Base-by-base conservation (phyloP, 176 grass and related monocot genomes). In the Otatea glauca region DNA sequence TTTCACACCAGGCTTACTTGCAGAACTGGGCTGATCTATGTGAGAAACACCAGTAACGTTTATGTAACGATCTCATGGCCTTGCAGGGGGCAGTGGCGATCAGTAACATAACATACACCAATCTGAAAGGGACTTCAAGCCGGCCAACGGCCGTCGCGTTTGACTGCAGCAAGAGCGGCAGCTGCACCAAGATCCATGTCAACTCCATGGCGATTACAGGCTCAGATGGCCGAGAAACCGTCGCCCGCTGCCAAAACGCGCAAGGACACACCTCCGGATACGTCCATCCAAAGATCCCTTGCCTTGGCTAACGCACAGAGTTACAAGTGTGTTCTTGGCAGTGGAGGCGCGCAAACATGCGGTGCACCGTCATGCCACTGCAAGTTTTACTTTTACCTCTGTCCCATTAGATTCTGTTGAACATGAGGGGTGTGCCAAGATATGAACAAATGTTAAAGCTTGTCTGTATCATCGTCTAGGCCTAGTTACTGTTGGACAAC, bases 171-270 rank as follows among this genome's bases (percentile, higher is more conserved):
- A 6, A 4, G 72, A 61, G 54, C 16, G 80, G 80, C 55, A 65
- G 86, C 65, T 88, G 80, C 65, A 88, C 17, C 0, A 55, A 44
- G 0, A 83, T 88, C 86, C 73, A 83, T 15, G 80, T 88, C 54
- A 69, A 38, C 5, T 54, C 21, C 17, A 21, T 88, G 17, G 3
- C 6, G 21, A 83, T 88, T 53, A 78, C 43, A 0, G 34, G 21
- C 0, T 16, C 72, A 0, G 54, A 47, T 51, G 86, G 73, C 29
- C 73, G 7, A 39, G 7, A 3, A 18, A 63, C 80, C 4, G 17
- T 44, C 5, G 55, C 86, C 9, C 65, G 42, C 29, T 88, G 80
- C 5, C 16, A 5, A 1, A 88, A 88, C 45, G 87, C 35, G 9
- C 66, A 58, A 27, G 81, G 59, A 25, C 23, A 44, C 56, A 47